Conservation (phyloP, 148 eudicot genomes). For the Rhododendron kiyosumense region DNA sequence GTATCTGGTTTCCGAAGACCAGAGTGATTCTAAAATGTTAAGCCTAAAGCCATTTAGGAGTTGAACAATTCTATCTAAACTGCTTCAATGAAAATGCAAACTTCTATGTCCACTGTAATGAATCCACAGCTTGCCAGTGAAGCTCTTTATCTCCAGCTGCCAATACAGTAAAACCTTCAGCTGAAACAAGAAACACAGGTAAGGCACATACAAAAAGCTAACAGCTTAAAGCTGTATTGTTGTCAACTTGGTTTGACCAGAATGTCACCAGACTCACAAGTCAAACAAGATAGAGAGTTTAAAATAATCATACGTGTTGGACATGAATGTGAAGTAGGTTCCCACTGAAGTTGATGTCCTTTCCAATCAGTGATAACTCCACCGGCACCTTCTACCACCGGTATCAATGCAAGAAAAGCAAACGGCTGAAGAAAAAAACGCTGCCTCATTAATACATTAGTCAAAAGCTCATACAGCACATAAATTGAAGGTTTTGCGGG, state of each 20-base stretch:
- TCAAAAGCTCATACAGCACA: background rate
- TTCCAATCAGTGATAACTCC: conserved; percentile 88
- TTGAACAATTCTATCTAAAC: background rate
- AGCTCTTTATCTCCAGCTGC: conserved; percentile 77
- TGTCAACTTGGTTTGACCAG: background rate
- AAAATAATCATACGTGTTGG: conserved; percentile 38
- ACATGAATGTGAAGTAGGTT: conserved; percentile 61
- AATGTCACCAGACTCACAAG: background rate
- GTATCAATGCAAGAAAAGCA: conserved; percentile 78
- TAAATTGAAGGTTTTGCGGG: background rate
- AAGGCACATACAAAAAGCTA: no score
- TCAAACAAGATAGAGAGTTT: background rate
- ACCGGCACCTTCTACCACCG: conserved; percentile 91
- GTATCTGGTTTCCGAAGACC: background rate
- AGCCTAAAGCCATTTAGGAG: background rate
- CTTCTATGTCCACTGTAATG: conserved; percentile 45
- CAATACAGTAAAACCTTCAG: conserved; percentile 61
- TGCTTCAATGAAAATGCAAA: background rate
- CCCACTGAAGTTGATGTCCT: conserved; percentile 68
- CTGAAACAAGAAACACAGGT: background rate
- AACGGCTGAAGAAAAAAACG: conserved; percentile 51
- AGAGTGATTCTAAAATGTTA: background rate
- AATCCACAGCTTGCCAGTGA: conserved; percentile 58
- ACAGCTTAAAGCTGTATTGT: background rate
- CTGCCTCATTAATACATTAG: background rate